Base-by-base conservation (phyloP, 1,284 basidiomycete genomes). In the Dichomitus squalens region DNA sequence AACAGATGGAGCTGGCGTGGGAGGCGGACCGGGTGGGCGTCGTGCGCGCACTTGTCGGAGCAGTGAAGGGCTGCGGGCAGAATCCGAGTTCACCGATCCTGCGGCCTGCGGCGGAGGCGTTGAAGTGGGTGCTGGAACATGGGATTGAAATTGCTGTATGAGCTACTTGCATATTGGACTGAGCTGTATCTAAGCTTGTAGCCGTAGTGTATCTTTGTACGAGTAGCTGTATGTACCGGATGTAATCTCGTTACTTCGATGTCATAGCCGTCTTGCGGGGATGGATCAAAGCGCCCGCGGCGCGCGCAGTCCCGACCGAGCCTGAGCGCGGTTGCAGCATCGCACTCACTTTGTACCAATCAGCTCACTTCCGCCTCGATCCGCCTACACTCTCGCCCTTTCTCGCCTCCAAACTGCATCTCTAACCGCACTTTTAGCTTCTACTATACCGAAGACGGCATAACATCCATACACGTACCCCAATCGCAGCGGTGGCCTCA, bases 21-120 rank as follows among this genome's bases (percentile, higher is more conserved):
- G 83, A 85, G 62, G 81, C 79, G 11, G 75, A 77, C 53, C 76
- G 77, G 40, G 73, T 78, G 21, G 81, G 81, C n/a, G 66, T 90
- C 27, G 68, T 79, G 11, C 67, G 71, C 46, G 82, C 82, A 1
- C 72, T 79, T 23, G 71, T 89, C 43, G 70, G 72, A 27, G 79
- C 79, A 35, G 64, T 90, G 34, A 80, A 68, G 74, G 71, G 47
- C 59, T 75, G 62, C 58, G 70, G 61, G 66, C 70, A 58, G 49
- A 67, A 49, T 59, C 61, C 61, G 35, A 70, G 62, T 21, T 67
- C 70, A 14, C 72, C 72, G 14, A 69, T 84, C 12, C 56, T 80
- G 48, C 68, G 66, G 21, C 78, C 78, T 39, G 75, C 81, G 20
- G 75, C 72, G 18, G 81, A 86, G 63, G 73, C 76, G 27, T 69